A percentile compares a stretch with the other conserved stretches of the same genome.
Conservation (phyloP, 208 protist species). For the Leishmania turanica region DNA sequence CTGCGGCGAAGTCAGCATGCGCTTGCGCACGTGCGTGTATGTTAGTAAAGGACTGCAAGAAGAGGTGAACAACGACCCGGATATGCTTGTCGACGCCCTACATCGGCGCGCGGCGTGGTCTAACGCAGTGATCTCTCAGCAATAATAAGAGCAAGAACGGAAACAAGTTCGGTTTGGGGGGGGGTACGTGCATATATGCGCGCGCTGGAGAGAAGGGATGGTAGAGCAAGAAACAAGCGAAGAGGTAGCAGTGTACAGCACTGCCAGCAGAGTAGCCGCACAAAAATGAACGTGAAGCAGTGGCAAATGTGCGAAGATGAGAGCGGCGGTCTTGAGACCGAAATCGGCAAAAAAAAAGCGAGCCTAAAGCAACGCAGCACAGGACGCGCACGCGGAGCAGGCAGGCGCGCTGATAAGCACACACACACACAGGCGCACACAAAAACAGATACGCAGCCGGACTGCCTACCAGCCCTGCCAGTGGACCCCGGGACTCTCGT, state of each 20-base stretch:
- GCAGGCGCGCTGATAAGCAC: background rate
- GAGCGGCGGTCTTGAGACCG: background rate
- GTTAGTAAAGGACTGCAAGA: background rate
- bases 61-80: background rate
- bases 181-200: background rate
- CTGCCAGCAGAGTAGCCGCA: background rate
- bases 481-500: background rate
- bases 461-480: constrained; percentile 31
- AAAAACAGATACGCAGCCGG: background rate
- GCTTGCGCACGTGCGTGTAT: background rate
- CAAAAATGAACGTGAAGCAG: background rate
- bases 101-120: background rate
- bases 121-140: background rate
- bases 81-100: background rate
- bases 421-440: background rate
- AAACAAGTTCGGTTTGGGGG: background rate
- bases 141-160: background rate
- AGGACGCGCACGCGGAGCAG: background rate
- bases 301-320: background rate
- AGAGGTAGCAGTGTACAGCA: background rate
- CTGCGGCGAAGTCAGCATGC: background rate
- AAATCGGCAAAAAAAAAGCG: background rate
- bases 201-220: background rate
- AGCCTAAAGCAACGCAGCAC: background rate
- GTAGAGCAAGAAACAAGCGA: background rate